Evolutionary conservation across 768 basidiomycete species (phyloP), one percentile per base, ranked within the genome.

Genomic region (Suillus plorans): DNA sequence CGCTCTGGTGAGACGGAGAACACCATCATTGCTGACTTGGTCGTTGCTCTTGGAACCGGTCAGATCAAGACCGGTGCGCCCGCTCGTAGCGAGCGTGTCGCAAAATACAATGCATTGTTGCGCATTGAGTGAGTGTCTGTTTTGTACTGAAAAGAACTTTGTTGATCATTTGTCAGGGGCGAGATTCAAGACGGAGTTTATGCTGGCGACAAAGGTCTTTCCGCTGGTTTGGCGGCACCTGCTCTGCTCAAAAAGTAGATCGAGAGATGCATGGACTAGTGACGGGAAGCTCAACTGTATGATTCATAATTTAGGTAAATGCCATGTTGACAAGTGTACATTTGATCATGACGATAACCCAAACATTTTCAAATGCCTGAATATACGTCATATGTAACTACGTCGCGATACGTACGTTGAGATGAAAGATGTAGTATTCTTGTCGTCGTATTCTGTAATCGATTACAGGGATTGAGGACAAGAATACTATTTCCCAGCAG

Each of bases 21-120:
- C 82, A 96, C 94, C 62, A 84, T 95, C 79, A 98, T 99, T 73
- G 94, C 96, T 67, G 95, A 98, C 79, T 89, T 98, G 69, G 88
- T 89, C 67, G 95, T 99, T 70, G 97, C 92, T 57, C 93, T 98
- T 69, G 90, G 91, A 69, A 86, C 85, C 65, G 95, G 95, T 68
- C 91, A 97, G 80, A 97, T 98, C 86, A 99, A 99, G 90, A 97
- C 97, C 56, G 97, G 97, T 81, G 96, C 96, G 50, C 97, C 96
- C 42, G 95, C 94, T 67, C 87, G 96, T 68, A 91, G 89, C 72
- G 97, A 99, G 83, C 97, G 97, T 81, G 91, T 98, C 36, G 94
- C 94, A 73, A 96, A 96, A 80, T 94, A 95, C 85, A 96, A 96
- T 74, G 82, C 86, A 41, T 81, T 97, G 62, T 84, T 97, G 75